These are phyloP conservation scores for Trypanosoma cruzi DNA, from an alignment of 208 protist species.

Conservation along the genomic window DNA sequence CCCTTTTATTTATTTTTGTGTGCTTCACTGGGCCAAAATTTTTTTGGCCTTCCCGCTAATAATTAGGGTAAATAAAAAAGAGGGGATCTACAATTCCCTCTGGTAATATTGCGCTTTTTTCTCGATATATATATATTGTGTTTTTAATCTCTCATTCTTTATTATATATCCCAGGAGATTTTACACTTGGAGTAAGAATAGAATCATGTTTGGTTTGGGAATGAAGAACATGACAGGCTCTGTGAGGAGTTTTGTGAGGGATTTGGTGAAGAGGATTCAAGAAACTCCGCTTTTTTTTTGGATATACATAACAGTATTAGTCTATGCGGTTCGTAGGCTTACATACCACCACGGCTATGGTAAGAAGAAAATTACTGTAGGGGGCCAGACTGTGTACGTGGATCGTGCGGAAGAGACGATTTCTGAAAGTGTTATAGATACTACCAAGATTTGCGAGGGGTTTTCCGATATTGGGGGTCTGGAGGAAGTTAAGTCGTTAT, in stretches of 20 bases:
- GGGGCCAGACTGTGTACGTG: constrained; percentile 41
- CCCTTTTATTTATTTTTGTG: background rate
- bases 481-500: constrained; percentile 70
- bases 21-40: background rate
- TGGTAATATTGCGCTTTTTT: background rate
- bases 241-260: background rate
- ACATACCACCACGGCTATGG: constrained; percentile 46
- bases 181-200: background rate
- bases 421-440: constrained; percentile 64
- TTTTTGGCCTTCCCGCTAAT: background rate
- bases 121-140: background rate
- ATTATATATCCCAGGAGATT: background rate
- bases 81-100: background rate
- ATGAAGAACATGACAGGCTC: background rate
- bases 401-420: constrained; percentile 71
- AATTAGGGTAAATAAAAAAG: background rate
- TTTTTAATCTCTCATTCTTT: background rate
- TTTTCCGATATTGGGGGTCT: constrained; percentile 77
- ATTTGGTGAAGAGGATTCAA: constrained; percentile 10
- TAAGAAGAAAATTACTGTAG: constrained; percentile 49
- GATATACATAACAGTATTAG: constrained; percentile 66
- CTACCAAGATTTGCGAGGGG: constrained; percentile 55
- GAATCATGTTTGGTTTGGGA: background rate
- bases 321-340: constrained; percentile 55
- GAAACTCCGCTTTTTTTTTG: constrained; percentile 67